Conservation (phyloP, 495 filamentous ascomycete species). For the Clohesyomyces aquaticus region DNA sequence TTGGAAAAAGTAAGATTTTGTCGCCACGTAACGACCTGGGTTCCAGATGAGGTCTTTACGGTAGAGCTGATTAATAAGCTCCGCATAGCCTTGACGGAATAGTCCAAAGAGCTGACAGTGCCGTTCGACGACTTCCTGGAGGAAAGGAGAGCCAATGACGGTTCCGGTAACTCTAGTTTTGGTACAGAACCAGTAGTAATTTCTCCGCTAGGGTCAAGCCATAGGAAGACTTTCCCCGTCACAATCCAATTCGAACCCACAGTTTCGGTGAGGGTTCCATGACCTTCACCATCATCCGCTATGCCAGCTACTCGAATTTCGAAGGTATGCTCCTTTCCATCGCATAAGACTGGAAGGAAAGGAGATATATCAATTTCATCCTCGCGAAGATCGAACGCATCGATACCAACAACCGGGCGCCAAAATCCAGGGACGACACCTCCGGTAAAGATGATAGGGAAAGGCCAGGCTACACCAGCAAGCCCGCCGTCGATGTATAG, state of each 20-base stretch:
- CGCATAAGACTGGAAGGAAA: constrained; percentile 69
- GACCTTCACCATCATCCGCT: constrained; percentile 54
- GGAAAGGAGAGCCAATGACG: constrained; percentile 49
- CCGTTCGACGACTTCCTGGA: constrained; percentile 53
- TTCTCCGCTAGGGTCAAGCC: constrained; percentile 58
- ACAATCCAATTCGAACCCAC: constrained; percentile 80
- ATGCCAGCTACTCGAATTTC: constrained; percentile 71
- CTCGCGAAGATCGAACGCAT: constrained; percentile 79
- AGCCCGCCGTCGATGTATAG: constrained; percentile 74
- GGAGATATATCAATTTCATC: constrained; percentile 86
- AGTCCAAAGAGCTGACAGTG: constrained; percentile 65
- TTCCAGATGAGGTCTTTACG: constrained; percentile 52
- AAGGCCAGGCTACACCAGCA: constrained; percentile 83
- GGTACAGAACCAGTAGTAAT: constrained; percentile 56
- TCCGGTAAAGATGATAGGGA: constrained; percentile 85
- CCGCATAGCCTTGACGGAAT: constrained; percentile 61
- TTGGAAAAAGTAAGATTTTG: constrained; percentile 61
- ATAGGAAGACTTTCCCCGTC: constrained; percentile 81
- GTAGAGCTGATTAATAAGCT: constrained; percentile 58
- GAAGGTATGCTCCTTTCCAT: constrained; percentile 68
- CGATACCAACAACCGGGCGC: constrained; percentile 82
- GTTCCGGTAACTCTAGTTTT: constrained; percentile 46
- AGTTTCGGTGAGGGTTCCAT: constrained; percentile 58
- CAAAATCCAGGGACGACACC: constrained; percentile 82
- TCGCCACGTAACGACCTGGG: constrained; percentile 57